phyloP scores from a whole-genome alignment of 1,139 yeast genomes.

The Lodderomyces pseudojiufengensis region DNA sequence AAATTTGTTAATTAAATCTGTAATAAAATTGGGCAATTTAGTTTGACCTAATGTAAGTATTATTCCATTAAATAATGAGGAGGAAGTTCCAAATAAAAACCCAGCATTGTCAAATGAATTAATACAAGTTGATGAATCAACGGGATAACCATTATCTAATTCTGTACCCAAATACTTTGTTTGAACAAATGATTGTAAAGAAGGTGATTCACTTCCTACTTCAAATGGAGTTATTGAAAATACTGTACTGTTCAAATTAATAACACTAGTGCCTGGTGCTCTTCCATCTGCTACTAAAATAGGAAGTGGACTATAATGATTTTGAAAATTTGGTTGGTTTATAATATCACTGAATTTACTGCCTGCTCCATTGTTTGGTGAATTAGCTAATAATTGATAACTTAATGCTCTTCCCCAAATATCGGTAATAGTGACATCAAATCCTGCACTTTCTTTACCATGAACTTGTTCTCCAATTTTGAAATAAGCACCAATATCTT shows the following conservation, averaged over 20 bases:
- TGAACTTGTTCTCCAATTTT: constrained; percentile 23
- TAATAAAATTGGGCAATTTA: constrained; percentile 17
- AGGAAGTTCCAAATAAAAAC: constrained; percentile 72
- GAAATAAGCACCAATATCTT: constrained; percentile 14
- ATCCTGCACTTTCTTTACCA: constrained; percentile 31
- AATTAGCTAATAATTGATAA: constrained; percentile 31
- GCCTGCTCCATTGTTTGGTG: constrained; percentile 22
- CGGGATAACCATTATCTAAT: constrained; percentile 29
- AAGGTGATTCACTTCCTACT: constrained; percentile 45
- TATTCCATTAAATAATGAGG: constrained; percentile 59
- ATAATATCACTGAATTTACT: constrained; percentile 30
- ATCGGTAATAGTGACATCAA: constrained; percentile 29
- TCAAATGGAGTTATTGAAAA: constrained; percentile 42
- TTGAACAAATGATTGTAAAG: constrained; percentile 28
- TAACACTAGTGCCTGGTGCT: constrained; percentile 31
- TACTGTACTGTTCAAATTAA: constrained; percentile 38
- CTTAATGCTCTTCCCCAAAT: constrained; percentile 40
- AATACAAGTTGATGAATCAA: constrained; percentile 37
- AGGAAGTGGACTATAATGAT: constrained; percentile 40
- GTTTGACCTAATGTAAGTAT: constrained; percentile 3
- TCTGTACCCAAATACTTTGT: constrained; percentile 40
- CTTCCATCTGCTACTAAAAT: constrained; percentile 39
- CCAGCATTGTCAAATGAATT: constrained; percentile 78
- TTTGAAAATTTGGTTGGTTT: constrained; percentile 26
- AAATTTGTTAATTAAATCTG: constrained; percentile 35